phyloP scores from a whole-genome alignment of 306 rosid genomes.

The Vachellia pachyceras region DNA sequence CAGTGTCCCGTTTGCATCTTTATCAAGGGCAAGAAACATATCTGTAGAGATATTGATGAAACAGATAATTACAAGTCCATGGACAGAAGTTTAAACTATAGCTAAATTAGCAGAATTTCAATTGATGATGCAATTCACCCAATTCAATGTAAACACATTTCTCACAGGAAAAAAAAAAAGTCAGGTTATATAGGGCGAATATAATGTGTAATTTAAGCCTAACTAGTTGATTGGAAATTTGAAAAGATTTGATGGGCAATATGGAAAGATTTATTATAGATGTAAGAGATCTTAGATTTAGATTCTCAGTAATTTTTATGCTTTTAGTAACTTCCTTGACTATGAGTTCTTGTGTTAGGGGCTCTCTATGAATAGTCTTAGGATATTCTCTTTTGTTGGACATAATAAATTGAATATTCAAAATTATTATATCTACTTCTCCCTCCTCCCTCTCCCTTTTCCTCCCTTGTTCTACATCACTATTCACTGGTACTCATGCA shows the following conservation, averaged over 20 bases:
- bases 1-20: constrained; percentile 77
- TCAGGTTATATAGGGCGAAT: not conserved
- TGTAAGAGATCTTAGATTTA: not conserved
- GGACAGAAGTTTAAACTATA: constrained; percentile 7
- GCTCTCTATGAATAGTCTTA: not conserved
- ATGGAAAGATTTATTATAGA: not conserved
- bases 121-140: constrained; percentile 3
- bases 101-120: not conserved
- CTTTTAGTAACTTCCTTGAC: not conserved
- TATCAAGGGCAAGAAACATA: constrained; percentile 91
- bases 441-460: not conserved
- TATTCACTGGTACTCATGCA: constrained; percentile 7
- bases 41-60: constrained; percentile 56
- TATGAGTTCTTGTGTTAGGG: not conserved
- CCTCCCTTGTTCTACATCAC: not conserved
- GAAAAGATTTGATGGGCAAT: not conserved
- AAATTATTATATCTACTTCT: not conserved
- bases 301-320: not conserved
- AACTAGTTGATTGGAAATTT: not conserved
- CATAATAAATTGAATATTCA: not conserved
- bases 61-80: constrained; percentile 26
- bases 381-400: not conserved
- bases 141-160: not conserved
- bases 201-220: not conserved
- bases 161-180: not conserved